Evolutionary conservation across 192 early-diverging fungal genomes (phyloP), one percentile per base, ranked within the genome.

Genomic region (Coemansia sp.): DNA sequence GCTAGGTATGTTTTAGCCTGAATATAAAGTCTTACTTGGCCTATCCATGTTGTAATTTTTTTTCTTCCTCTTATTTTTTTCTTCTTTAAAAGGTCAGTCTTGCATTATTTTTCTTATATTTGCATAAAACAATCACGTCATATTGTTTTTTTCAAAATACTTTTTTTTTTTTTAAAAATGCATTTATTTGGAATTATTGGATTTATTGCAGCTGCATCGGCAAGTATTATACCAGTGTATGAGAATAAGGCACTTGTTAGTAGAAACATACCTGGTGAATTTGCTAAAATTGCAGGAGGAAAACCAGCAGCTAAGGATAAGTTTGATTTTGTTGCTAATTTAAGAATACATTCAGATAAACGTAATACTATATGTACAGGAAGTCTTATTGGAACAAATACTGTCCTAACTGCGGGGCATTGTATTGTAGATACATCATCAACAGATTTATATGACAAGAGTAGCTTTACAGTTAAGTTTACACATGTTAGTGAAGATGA

Each of bases 331-430:
- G 51, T 76, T 23, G 75, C 70, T 14, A 46, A 46, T 46, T 46
- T 46, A 46, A 46, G 39, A 17, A 17, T 46, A 46, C 3, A 46
- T n/a, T 10, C 29, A 19, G 56, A 39, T 0, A 53, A 30, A 24
- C 58, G 63, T 0, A 30, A 53, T 10, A 61, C 58, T 5, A 46
- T 59, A 33, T 84, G 83, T 60, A 81, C 79, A 0, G 74, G 76
- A 11, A 70, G 70, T 6, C 64, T 85, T 39, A 71, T 85, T 50
- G 71, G 76, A 1, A 63, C 75, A 21, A 79, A 82, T 14, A 57
- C 73, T 9, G 73, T 85, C 25, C 60, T 85, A 14, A 76, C 79
- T 0, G 84, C 84, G 0, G 84, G 68, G 0, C 84, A 85, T 42
- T 85, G 84, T 51, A 56, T 67, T 0, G 68, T 66, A 29, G 31